Evolutionary conservation across 768 basidiomycete species (phyloP).

Genomic region (Suillus variegatus): DNA sequence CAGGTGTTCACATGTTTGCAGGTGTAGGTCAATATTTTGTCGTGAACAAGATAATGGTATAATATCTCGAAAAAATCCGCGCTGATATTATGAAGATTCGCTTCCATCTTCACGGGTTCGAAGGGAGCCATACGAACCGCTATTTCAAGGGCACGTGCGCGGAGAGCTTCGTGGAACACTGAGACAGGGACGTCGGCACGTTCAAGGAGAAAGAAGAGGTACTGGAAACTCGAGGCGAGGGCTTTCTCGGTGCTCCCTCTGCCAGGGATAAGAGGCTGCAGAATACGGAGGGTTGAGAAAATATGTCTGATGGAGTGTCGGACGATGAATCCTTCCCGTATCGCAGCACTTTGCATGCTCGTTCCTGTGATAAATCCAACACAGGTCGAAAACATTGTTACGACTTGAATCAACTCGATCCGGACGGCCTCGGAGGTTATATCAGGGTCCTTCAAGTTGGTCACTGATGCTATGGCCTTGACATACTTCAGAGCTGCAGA

Average conservation of each 20-base stretch:
- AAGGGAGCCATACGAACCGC: not conserved
- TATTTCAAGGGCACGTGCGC: not conserved
- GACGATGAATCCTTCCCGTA: not conserved
- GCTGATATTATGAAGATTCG: not conserved
- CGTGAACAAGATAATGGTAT: not conserved
- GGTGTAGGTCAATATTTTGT: conserved; percentile 4
- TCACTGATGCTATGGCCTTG: not conserved
- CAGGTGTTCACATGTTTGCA: not conserved
- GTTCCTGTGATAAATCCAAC: not conserved
- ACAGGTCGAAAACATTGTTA: not conserved
- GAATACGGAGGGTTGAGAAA: not conserved
- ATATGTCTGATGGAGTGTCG: not conserved
- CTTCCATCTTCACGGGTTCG: not conserved
- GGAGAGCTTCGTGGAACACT: not conserved
- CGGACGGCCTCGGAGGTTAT: not conserved
- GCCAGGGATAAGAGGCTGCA: not conserved
- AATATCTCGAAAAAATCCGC: not conserved
- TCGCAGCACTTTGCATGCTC: not conserved
- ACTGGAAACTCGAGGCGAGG: not conserved
- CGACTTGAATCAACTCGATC: not conserved
- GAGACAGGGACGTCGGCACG: not conserved
- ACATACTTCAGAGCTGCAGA: conserved; percentile 1
- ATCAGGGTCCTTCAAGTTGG: not conserved
- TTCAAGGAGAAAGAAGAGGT: not conserved
- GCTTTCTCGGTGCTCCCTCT: not conserved